Base-by-base conservation (phyloP, 768 basidiomycete genomes). In the Hygrocybe coccinea region DNA sequence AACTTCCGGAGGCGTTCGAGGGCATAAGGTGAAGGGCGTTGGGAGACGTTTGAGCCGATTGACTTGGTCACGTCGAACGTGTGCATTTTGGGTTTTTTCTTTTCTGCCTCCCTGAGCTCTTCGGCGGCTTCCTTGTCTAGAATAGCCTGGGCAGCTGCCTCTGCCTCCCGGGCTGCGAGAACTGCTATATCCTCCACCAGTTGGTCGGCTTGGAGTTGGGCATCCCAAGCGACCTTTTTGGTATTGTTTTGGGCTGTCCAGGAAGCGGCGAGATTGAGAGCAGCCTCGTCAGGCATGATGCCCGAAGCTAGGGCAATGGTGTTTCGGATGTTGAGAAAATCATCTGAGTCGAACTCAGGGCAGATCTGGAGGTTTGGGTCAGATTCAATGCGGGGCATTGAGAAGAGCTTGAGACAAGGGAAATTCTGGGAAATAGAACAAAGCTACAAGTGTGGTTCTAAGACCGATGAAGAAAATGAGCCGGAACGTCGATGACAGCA, bases 1-100 rank as follows among this genome's bases (percentile, higher is more conserved):
- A 47, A 62, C 8, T 60, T 47, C 4, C 56, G 52, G 2, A 63
- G 53, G 34, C 51, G 56, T 7, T 56, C 51, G 39, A 55, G 44
- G 17, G 56, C 54, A n/a, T 61, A 46, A 3, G 60, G 15, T n/a
- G 57, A 39, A 14, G 53, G 56, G 53, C 47, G 45, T 17, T 55
- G 51, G 22, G 50, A 25, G 15, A 54, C n/a, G 48, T 47, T 14
- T 25, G 14, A 21, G 12, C 19, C n/a, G 24, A 59, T 46, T 12
- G 17, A 46, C 24, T 25, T 46, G 3, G 12, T 12, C 4, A 46
- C 11, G n/a, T 46, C 21, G n/a, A 46, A 41, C 19, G 39, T 41
- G 11, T 41, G 39, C 39, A 41, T 41, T 19, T 41, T 41, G 39
- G 39, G 39, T 19, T 19, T 14, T 41, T 41, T 41, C 19, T 41